Conservation (phyloP, 257 asterid genomes). For the Solanum acaule region DNA sequence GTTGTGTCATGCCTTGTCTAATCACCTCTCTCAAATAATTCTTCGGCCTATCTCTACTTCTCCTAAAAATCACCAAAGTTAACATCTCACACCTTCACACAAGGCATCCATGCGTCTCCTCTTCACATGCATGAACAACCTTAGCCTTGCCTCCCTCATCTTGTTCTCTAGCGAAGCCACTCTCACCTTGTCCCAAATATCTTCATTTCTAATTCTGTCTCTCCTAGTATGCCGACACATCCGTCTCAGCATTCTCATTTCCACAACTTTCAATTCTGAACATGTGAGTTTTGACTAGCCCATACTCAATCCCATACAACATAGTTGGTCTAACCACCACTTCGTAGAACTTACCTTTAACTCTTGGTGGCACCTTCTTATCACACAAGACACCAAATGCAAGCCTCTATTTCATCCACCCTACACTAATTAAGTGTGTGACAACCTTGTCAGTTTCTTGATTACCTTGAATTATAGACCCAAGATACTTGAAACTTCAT, state of each 20-base stretch:
- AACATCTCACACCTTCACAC: neutral
- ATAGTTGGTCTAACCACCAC: neutral
- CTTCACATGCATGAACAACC: neutral
- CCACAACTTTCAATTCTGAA: neutral
- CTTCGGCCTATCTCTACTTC: neutral
- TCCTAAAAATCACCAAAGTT: neutral
- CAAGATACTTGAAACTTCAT: neutral
- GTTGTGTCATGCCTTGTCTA: neutral
- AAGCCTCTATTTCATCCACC: neutral
- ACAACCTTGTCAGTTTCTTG: neutral
- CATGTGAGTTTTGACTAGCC: neutral
- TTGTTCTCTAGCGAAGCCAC: neutral
- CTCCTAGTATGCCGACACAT: neutral
- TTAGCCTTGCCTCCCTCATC: neutral
- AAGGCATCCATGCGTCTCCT: neutral
- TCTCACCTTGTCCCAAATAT: neutral
- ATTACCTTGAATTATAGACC: neutral
- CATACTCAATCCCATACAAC: neutral
- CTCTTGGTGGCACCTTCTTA: neutral
- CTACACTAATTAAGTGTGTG: neutral
- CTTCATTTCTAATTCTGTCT: neutral
- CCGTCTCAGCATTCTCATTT: neutral
- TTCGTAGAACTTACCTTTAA: neutral
- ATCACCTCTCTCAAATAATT: neutral
- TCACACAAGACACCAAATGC: neutral